Percentiles rank a stretch among this genome's conserved stretches.
These are phyloP conservation scores for Akanthomyces uredinophilus DNA, from an alignment of 2,329 filamentous ascomycete genomes.

Conservation along the genomic window DNA sequence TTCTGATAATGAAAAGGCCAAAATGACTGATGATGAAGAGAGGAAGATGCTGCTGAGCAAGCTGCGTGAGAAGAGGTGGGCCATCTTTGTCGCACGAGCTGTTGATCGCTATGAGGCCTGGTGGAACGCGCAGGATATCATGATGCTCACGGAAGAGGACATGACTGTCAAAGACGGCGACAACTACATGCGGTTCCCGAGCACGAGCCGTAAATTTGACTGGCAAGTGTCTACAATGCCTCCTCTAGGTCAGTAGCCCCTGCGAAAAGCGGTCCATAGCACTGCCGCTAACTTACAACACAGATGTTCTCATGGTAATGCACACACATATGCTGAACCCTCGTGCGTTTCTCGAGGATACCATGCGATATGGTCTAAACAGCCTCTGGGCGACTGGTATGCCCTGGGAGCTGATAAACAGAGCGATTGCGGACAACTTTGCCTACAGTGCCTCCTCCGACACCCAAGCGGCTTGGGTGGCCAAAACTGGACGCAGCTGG, in stretches of 20 bases:
- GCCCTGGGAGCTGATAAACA: slow-evolving; percentile 58
- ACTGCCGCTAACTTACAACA: background rate
- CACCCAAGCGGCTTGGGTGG: slow-evolving; percentile 43
- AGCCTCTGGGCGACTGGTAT: slow-evolving; percentile 58
- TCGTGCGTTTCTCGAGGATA: slow-evolving; percentile 67
- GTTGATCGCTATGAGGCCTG: slow-evolving; percentile 63
- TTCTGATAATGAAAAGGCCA: background rate
- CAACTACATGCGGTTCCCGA: slow-evolving; percentile 32
- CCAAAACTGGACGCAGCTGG: slow-evolving; percentile 49
- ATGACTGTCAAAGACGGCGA: slow-evolving; percentile 25
- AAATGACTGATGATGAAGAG: slow-evolving; percentile 29
- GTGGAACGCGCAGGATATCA: slow-evolving; percentile 44
- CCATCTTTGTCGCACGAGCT: slow-evolving; percentile 61
- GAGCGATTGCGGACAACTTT: slow-evolving; percentile 55
- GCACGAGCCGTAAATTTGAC: slow-evolving; percentile 29
- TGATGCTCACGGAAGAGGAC: slow-evolving; percentile 30
- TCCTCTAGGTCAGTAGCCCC: slow-evolving; percentile 48
- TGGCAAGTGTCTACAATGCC: slow-evolving; percentile 39
- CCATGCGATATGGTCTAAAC: slow-evolving; percentile 51
- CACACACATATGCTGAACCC: slow-evolving; percentile 77
- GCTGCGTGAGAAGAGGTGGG: slow-evolving; percentile 69
- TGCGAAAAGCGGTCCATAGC: background rate
- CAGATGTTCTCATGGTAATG: slow-evolving; percentile 74
- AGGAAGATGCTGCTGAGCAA: slow-evolving; percentile 35
- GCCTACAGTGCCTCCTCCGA: slow-evolving; percentile 45